Evolutionary conservation across 2,329 filamentous ascomycete species (phyloP).

Genomic region (Arthrobotrys musiformis): DNA sequence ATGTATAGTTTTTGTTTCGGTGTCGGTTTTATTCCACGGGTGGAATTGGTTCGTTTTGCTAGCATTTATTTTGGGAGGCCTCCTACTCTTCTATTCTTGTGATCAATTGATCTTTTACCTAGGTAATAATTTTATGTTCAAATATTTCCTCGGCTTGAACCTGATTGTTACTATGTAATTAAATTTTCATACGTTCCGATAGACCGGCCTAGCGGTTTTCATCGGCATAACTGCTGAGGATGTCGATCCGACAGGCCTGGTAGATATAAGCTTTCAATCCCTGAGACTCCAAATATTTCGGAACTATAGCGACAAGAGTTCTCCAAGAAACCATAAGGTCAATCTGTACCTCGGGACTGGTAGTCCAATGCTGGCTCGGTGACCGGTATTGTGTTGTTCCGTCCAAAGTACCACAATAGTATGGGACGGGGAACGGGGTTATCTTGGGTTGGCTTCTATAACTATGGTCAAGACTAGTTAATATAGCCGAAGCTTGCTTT

Average conservation of each 20-base stretch:
- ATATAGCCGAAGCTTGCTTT: conserved; percentile 1
- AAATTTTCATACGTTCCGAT: not conserved
- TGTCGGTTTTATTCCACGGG: too few species aligned
- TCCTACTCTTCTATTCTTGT: too few species aligned
- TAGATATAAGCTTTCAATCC: not conserved
- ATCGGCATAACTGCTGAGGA: not conserved
- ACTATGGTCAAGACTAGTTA: not conserved
- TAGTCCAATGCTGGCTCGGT: not conserved
- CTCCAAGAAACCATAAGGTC: not conserved
- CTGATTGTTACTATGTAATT: too few species aligned
- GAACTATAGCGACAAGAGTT: conserved; percentile 5
- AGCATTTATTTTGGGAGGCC: not conserved
- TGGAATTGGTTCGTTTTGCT: not conserved
- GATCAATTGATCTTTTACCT: not conserved
- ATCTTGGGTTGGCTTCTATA: not conserved
- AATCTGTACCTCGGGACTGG: not conserved
- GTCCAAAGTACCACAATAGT: not conserved
- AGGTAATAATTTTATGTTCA: not conserved
- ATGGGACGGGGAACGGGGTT: not conserved
- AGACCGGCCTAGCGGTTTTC: not conserved
- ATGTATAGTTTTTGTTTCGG: not conserved
- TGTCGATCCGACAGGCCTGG: not conserved
- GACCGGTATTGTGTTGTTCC: not conserved
- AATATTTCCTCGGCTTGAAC: not conserved
- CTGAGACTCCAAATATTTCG: not conserved